Evolutionary conservation across 257 asterid species (phyloP).

Genomic region (Jasminum sambac): DNA sequence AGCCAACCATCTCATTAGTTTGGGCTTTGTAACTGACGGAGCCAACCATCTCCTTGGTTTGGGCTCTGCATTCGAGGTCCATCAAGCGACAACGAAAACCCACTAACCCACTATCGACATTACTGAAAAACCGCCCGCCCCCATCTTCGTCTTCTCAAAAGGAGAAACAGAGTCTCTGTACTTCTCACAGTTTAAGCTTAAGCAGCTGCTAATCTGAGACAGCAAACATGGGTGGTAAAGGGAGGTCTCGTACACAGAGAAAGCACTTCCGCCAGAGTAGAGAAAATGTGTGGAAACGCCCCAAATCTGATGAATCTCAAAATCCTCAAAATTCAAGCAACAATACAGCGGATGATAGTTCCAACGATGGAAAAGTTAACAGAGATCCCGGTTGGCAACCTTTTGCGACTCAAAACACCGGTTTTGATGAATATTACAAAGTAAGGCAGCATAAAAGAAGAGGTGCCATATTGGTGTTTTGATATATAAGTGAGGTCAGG

Average conservation of each 20-base stretch:
- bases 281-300: constrained; percentile 86
- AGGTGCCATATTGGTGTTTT: not conserved
- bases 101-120: not conserved
- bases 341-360: constrained; percentile 31
- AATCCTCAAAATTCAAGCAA: constrained; percentile 1
- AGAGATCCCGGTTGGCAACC: constrained; percentile 60
- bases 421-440: constrained; percentile 87
- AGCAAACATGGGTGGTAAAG: constrained; percentile 68
- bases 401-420: constrained; percentile 59
- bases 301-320: constrained; percentile 55
- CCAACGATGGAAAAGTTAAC: constrained; percentile 18
- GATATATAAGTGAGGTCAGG: not conserved
- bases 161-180: not conserved
- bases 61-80: not conserved
- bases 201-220: constrained; percentile 9
- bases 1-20: too few relatives aligned
- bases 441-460: constrained; percentile 31
- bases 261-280: constrained; percentile 79
- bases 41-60: not conserved
- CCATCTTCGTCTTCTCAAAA: too few relatives aligned
- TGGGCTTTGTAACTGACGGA: too few relatives aligned
- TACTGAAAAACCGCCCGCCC: not conserved
- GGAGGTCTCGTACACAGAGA: constrained; percentile 93
- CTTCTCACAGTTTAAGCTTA: not conserved
- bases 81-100: not conserved